These are phyloP conservation scores for Sherardia arvensis DNA, from an alignment of 257 asterid genomes.

Conservation along the genomic window DNA sequence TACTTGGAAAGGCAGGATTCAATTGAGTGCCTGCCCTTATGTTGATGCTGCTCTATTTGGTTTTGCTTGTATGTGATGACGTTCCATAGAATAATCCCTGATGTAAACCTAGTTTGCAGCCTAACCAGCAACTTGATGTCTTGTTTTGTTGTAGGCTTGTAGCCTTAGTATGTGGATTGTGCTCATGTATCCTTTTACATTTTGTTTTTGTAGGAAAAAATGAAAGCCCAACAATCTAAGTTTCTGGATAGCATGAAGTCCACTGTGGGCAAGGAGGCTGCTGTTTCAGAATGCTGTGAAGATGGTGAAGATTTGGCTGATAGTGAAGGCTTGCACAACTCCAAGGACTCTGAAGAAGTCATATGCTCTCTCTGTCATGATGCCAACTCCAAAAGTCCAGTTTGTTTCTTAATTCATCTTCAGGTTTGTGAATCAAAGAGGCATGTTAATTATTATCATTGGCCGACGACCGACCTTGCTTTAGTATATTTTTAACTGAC, in stretches of 20 bases:
- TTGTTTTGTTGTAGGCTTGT: not conserved
- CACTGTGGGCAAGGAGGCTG: constrained; percentile 45
- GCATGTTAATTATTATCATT: constrained; percentile 9
- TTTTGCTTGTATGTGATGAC: not conserved
- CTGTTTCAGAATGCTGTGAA: constrained; percentile 39
- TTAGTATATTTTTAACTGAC: not conserved
- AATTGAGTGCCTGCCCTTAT: not conserved
- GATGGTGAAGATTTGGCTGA: constrained; percentile 43
- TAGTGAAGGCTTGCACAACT: constrained; percentile 29
- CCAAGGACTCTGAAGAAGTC: constrained; percentile 50
- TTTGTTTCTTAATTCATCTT: constrained; percentile 83
- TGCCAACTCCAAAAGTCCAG: constrained; percentile 57
- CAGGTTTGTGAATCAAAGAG: constrained; percentile 47
- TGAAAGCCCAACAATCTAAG: constrained; percentile 84
- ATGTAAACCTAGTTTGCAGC: not conserved
- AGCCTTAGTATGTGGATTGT: constrained; percentile 7
- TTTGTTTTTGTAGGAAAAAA: constrained; percentile 57
- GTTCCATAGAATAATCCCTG: not conserved
- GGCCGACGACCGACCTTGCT: constrained; percentile 4
- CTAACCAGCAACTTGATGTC: not conserved
- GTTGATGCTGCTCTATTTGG: no score
- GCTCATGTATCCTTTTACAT: constrained; percentile 7
- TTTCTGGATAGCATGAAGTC: constrained; percentile 67
- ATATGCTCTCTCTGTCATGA: constrained; percentile 90
- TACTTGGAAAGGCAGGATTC: not conserved